A percentile compares a stretch with the other conserved stretches of the same genome.
Evolutionary conservation across 2,329 filamentous ascomycete genomes (phyloP).

Genomic region (Ascochyta pisi): DNA sequence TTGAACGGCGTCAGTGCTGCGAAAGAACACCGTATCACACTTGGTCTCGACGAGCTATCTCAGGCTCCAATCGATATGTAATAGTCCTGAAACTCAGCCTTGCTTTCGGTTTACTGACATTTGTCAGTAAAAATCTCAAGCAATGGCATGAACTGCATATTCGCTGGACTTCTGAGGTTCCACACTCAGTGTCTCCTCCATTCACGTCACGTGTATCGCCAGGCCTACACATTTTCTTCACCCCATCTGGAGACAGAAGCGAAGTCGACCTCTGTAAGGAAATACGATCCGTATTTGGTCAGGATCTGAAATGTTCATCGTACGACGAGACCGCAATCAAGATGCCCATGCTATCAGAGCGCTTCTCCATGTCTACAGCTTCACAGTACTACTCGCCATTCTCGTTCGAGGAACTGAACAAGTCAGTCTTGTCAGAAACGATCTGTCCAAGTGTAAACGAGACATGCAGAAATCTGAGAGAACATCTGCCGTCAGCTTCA

Average conservation of each 20-base stretch:
- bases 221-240: slow-evolving; percentile 82
- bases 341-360: slow-evolving; percentile 62
- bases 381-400: slow-evolving; percentile 71
- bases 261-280: slow-evolving; percentile 60
- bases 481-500: slow-evolving; percentile 61
- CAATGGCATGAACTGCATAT: slow-evolving; percentile 76
- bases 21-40: slow-evolving; percentile 80
- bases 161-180: slow-evolving; percentile 71
- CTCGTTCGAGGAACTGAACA: slow-evolving; percentile 6
- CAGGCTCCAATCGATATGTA: slow-evolving; percentile 24
- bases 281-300: slow-evolving; percentile 64
- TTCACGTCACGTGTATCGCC: slow-evolving; percentile 77
- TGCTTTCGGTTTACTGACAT: background rate
- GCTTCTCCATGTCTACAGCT: slow-evolving; percentile 67
- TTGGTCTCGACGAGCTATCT: slow-evolving; percentile 76
- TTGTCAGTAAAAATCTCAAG: slow-evolving; percentile 64
- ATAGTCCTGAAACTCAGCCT: background rate
- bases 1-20: slow-evolving; percentile 69
- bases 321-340: slow-evolving; percentile 67
- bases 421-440: background rate
- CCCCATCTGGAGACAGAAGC: slow-evolving; percentile 57
- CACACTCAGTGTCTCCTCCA: slow-evolving; percentile 69
- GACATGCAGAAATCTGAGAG: slow-evolving; percentile 59
- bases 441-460: slow-evolving; percentile 3
- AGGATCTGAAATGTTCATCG: slow-evolving; percentile 61